These are phyloP conservation scores for Kodamaea fukazawae DNA, from an alignment of 805 yeast genomes.

Conservation along the genomic window DNA sequence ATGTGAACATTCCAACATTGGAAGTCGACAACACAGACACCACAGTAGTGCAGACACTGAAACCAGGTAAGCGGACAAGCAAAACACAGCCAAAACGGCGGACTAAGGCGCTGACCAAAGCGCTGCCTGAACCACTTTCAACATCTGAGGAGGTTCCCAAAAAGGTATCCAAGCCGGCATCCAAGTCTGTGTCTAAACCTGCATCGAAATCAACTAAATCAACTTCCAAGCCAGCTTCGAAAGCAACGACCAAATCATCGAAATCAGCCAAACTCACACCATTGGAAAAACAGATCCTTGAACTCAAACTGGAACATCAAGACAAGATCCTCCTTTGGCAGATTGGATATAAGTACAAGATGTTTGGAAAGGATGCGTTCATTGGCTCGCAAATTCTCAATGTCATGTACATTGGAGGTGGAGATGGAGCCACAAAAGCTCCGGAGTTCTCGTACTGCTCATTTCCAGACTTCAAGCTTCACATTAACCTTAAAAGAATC, in stretches of 20 bases:
- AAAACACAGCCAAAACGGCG: too few species aligned
- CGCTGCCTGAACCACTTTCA: too few species aligned
- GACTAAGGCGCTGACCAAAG: too few species aligned
- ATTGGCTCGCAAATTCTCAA: constrained; percentile 63
- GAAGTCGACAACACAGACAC: too few species aligned
- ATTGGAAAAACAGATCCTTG: constrained; percentile 71
- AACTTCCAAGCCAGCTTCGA: constrained; percentile 1
- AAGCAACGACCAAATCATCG: constrained; percentile 1
- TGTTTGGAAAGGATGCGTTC: constrained; percentile 82
- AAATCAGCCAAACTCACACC: constrained; percentile 47
- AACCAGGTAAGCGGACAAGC: too few species aligned
- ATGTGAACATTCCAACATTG: too few species aligned
- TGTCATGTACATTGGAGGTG: constrained; percentile 73
- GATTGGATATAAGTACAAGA: constrained; percentile 88
- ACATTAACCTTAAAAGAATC: constrained; percentile 71
- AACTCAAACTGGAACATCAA: constrained; percentile 54
- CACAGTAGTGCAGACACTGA: too few species aligned
- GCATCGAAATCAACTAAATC: constrained; percentile 1
- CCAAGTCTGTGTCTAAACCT: constrained; percentile 5
- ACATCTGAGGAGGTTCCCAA: too few species aligned
- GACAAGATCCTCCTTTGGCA: constrained; percentile 80
- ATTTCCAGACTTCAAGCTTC: constrained; percentile 75
- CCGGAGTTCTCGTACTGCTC: constrained; percentile 72
- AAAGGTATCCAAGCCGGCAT: too few species aligned
- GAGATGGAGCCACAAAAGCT: constrained; percentile 54